Conservation (phyloP, 208 protist genomes). For the Acanthamoeba quina region DNA sequence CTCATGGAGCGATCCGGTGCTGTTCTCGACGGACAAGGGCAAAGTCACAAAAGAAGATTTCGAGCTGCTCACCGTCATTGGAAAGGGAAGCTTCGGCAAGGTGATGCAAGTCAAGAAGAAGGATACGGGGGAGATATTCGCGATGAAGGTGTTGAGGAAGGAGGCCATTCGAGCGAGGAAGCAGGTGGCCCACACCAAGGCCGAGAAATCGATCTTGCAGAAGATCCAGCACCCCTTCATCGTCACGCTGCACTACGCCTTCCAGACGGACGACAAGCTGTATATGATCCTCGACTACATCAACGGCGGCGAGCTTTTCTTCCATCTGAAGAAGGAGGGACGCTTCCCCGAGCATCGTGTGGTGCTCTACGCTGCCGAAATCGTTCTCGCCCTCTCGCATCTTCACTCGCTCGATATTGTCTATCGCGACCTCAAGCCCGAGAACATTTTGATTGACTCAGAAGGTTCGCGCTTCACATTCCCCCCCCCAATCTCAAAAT, state of each 20-base stretch:
- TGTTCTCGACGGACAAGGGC: constrained; percentile 80
- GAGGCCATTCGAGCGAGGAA: constrained; percentile 85
- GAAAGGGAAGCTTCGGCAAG: constrained; percentile 90
- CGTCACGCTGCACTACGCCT: constrained; percentile 96
- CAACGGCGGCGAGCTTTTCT: constrained; percentile 95
- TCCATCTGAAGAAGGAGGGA: constrained; percentile 92
- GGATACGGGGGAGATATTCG: constrained; percentile 86
- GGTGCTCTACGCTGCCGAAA: constrained; percentile 82
- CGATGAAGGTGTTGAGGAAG: constrained; percentile 91
- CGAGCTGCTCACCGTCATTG: constrained; percentile 89
- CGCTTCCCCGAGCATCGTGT: constrained; percentile 64
- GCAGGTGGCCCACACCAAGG: constrained; percentile 86
- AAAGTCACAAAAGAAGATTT: constrained; percentile 87
- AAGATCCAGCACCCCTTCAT: constrained; percentile 87
- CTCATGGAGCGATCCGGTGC: constrained; percentile 2
- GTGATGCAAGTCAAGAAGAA: constrained; percentile 88
- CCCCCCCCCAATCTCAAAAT: background rate
- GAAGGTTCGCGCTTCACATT: constrained; percentile 47
- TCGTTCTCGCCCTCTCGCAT: constrained; percentile 87
- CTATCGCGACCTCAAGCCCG: constrained; percentile 87
- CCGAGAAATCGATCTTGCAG: constrained; percentile 89
- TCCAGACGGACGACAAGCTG: constrained; percentile 95
- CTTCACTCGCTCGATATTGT: constrained; percentile 88
- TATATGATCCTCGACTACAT: constrained; percentile 96
- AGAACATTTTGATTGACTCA: constrained; percentile 84